Evolutionary conservation across 1,139 yeast species (phyloP).

Genomic region (Zygosaccharomyces pseudobailii): DNA sequence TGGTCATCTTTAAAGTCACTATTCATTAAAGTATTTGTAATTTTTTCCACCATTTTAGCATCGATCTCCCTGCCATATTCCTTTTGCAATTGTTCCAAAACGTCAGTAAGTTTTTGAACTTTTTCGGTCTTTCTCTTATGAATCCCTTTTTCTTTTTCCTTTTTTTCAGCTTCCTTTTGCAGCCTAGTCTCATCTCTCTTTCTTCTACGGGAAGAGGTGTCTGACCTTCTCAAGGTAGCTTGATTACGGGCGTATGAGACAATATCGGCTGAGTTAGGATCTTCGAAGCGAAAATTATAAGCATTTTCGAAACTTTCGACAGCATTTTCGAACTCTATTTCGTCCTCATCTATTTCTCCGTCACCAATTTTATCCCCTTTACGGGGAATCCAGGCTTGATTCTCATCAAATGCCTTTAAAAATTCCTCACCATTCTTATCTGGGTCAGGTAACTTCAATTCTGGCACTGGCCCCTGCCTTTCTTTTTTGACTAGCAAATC

Average conservation of each 20-base stretch:
- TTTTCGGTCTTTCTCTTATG: conserved; percentile 72
- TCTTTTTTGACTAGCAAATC: conserved; percentile 59
- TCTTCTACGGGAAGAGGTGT: conserved; percentile 69
- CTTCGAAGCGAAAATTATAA: conserved; percentile 92
- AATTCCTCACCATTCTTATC: conserved; percentile 59
- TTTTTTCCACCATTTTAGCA: conserved; percentile 51
- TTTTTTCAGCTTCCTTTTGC: conserved; percentile 47
- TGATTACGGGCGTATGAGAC: conserved; percentile 96
- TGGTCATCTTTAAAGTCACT: conserved; percentile 88
- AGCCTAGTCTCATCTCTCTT: conserved; percentile 71
- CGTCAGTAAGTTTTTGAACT: conserved; percentile 70
- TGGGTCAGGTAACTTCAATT: conserved; percentile 59
- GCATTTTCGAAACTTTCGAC: conserved; percentile 89
- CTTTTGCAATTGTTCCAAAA: conserved; percentile 69
- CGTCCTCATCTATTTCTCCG: conserved; percentile 42
- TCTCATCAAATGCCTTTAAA: conserved; percentile 63
- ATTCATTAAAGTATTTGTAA: conserved; percentile 69
- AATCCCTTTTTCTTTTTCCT: conserved; percentile 55
- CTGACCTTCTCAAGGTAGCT: conserved; percentile 82
- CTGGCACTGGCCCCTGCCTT: conserved; percentile 31
- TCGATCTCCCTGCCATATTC: conserved; percentile 80
- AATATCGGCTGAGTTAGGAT: conserved; percentile 84
- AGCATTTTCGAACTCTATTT: conserved; percentile 86
- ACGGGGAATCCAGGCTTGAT: conserved; percentile 85
- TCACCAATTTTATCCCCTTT: conserved; percentile 47